Percentiles rank a stretch among this genome's conserved stretches.
Evolutionary conservation across 2,329 filamentous ascomycete species (phyloP).

Genomic region (Triangularia setosa): DNA sequence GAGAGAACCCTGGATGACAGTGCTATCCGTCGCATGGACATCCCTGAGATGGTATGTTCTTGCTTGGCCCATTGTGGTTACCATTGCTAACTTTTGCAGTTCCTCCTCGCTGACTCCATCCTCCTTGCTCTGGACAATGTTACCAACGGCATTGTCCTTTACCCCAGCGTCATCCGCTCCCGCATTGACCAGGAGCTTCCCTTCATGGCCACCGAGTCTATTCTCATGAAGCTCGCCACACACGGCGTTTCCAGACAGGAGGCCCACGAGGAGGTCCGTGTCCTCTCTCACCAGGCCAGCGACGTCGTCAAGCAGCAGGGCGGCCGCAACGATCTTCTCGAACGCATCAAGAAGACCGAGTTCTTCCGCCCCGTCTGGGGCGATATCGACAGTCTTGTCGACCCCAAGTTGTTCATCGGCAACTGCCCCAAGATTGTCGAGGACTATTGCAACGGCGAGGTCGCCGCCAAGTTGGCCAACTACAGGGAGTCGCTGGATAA

Average conservation of each 20-base stretch:
- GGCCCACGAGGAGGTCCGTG: slow-evolving; percentile 81
- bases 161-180: slow-evolving; percentile 66
- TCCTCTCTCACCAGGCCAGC: slow-evolving; percentile 50
- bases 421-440: slow-evolving; percentile 27
- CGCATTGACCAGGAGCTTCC: slow-evolving; percentile 74
- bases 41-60: slow-evolving; percentile 44
- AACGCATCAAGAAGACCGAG: slow-evolving; percentile 65
- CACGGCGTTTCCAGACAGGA: slow-evolving; percentile 72
- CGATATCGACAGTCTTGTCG: slow-evolving; percentile 64
- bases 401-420: slow-evolving; percentile 48
- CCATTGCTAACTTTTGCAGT: slow-evolving; percentile 37
- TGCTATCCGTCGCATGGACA: slow-evolving; percentile 60
- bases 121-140: slow-evolving; percentile 66
- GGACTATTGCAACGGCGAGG: slow-evolving; percentile 26
- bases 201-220: slow-evolving; percentile 59
- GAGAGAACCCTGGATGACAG: slow-evolving; percentile 61
- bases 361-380: slow-evolving; percentile 71
- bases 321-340: slow-evolving; percentile 75
- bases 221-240: slow-evolving; percentile 74
- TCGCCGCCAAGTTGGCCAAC: slow-evolving; percentile 20
- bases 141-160: slow-evolving; percentile 65
- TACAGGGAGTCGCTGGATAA: slow-evolving; percentile 22
- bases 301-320: slow-evolving; percentile 57
- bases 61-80: background rate
- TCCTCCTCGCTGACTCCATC: slow-evolving; percentile 66